Percentiles rank a stretch among this genome's conserved stretches.
phyloP scores from a whole-genome alignment of 768 basidiomycete species.

The Suillus paluster region DNA sequence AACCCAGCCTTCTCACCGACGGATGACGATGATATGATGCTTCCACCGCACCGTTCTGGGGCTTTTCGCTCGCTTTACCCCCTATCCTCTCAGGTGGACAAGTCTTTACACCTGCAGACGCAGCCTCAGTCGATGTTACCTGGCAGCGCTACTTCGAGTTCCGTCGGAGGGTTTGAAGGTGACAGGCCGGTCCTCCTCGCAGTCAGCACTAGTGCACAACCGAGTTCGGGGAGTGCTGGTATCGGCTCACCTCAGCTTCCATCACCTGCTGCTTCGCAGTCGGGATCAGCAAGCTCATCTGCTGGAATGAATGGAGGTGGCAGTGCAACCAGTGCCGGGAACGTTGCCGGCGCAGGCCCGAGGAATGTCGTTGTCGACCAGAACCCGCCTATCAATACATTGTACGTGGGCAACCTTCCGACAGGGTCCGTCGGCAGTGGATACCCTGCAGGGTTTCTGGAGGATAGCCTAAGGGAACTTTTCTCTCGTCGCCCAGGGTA shows the following conservation, averaged over 20 bases:
- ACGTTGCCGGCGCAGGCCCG: constrained; percentile 29
- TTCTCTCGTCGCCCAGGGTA: constrained; percentile 84
- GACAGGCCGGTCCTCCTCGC: constrained; percentile 35
- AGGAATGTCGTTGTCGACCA: constrained; percentile 68
- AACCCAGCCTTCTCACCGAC: constrained; percentile 27
- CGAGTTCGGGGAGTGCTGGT: constrained; percentile 42
- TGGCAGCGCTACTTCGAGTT: constrained; percentile 46
- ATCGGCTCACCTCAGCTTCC: constrained; percentile 76
- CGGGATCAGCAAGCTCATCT: constrained; percentile 51
- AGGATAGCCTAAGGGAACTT: constrained; percentile 82
- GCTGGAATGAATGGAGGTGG: constrained; percentile 22
- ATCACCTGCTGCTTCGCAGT: constrained; percentile 74
- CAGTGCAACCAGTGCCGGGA: constrained; percentile 36
- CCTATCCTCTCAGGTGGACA: constrained; percentile 28
- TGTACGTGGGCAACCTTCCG: constrained; percentile 99
- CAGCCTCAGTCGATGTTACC: constrained; percentile 38
- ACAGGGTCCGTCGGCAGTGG: constrained; percentile 73
- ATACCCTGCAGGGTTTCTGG: constrained; percentile 79
- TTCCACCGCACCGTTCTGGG: constrained; percentile 35
- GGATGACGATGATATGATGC: constrained; percentile 38
- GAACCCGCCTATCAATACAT: constrained; percentile 97
- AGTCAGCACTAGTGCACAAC: constrained; percentile 50
- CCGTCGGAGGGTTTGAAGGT: constrained; percentile 47
- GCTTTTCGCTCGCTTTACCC: constrained; percentile 30
- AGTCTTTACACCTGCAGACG: constrained; percentile 22